Base-by-base conservation (phyloP, 495 filamentous ascomycete genomes). In the Trichoderma erinaceum region DNA sequence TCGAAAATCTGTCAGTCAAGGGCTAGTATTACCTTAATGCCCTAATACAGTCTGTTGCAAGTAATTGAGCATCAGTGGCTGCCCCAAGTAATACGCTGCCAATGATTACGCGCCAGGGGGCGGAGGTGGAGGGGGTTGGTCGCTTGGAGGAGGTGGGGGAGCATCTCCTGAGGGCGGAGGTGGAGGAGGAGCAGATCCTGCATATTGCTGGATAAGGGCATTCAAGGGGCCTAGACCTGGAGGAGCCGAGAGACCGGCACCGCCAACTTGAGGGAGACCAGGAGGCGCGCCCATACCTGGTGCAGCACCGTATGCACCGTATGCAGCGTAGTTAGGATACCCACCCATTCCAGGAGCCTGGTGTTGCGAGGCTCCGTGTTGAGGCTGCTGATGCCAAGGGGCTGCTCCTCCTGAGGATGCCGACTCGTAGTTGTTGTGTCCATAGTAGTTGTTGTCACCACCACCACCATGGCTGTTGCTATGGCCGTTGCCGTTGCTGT, bases 141-240 rank as follows among this genome's bases (percentile, higher is more conserved):
- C 90, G 75, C 85, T 88, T 5, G 90, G 90, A 67, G 89, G 88
- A 64, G 89, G 90, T 1, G 91, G 90, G 58, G 90, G 90, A 43
- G 85, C 86, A 66, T 88, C 89, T 71, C 83, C 81, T 21, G 75
- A 66, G 44, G 79, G 76, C 25, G 81, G 80, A 4, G 85, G 88
- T 44, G 86, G 86, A 64, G 87, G 87, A 48, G 80, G 82, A 46
- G 79, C 81, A 67, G 83, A 88, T 68, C 81, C 83, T 32, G 85
- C 79, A 70, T 88, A 89, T 72, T 88, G 84, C 77, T 87, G 83
- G 75, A 90, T 89, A 69, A 92, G 82, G 21, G 89, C 85, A 68
- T 86, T 85, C n/a, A 86, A 73, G 18, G 65, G 41, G 41, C 79
- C 77, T 68, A 91, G 81, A 58, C 89, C 89, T 46, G 88, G 87